These are phyloP conservation scores for Microcyclosporella mali DNA, from an alignment of 2,329 filamentous ascomycete genomes.

Conservation along the genomic window DNA sequence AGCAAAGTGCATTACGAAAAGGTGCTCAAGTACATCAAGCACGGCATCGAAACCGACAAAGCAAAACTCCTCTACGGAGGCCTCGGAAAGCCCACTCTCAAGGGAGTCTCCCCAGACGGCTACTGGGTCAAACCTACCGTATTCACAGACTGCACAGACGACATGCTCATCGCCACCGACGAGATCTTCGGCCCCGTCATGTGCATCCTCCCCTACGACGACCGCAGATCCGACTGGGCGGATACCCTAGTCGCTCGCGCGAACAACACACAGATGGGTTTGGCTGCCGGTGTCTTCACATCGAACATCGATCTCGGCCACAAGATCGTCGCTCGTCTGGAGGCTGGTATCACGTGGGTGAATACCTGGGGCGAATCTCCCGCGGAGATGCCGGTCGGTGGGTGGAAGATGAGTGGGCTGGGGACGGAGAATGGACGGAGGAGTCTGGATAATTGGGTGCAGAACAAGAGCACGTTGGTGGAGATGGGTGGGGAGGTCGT, in stretches of 20 bases:
- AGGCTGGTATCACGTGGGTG: constrained; percentile 86
- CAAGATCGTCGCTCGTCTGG: constrained; percentile 60
- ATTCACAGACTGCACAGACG: constrained; percentile 78
- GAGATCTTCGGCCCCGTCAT: constrained; percentile 90
- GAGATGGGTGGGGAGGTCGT: constrained; percentile 68
- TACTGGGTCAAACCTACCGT: constrained; percentile 81
- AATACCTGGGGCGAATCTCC: constrained; percentile 92
- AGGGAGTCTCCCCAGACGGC: constrained; percentile 49
- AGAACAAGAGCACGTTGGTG: constrained; percentile 82
- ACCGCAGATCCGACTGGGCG: constrained; percentile 39
- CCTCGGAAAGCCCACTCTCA: constrained; percentile 47
- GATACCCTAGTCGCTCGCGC: constrained; percentile 66
- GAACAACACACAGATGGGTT: constrained; percentile 69
- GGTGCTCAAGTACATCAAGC: constrained; percentile 67
- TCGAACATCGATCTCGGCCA: constrained; percentile 69
- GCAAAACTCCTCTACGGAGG: constrained; percentile 72
- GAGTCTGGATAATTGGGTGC: constrained; percentile 74
- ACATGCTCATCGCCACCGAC: constrained; percentile 71
- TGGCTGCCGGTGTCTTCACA: constrained; percentile 80
- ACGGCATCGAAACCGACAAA: constrained; percentile 66
- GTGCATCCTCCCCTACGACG: constrained; percentile 67
- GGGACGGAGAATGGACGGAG: constrained; percentile 79
- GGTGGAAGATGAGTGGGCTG: constrained; percentile 85
- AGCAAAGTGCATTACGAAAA: constrained; percentile 69
- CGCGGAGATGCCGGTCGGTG: constrained; percentile 86